These are phyloP conservation scores for Amauroascus niger DNA, from an alignment of 2,329 filamentous ascomycete genomes.

Conservation along the genomic window DNA sequence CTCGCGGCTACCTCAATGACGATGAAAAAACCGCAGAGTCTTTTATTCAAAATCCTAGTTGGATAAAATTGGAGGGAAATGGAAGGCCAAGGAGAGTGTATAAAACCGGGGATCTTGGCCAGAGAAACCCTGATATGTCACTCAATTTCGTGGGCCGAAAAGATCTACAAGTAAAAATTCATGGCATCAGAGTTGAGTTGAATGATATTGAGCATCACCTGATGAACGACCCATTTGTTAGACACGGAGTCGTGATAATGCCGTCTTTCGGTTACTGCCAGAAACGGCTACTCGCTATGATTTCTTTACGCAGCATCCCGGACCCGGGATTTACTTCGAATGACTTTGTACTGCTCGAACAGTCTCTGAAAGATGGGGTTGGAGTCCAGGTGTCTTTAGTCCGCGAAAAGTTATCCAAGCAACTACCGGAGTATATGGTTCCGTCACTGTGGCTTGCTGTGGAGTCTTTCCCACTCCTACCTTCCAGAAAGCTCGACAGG, in stretches of 20 bases:
- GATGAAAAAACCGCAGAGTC: constrained; percentile 26
- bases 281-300: constrained; percentile 8
- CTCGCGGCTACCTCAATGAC: constrained; percentile 28
- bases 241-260: constrained; percentile 3
- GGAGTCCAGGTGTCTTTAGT: constrained; percentile 3
- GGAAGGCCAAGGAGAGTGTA: constrained; percentile 20
- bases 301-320: constrained; percentile 1
- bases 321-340: background rate
- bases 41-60: constrained; percentile 39
- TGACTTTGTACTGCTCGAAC: background rate
- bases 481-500: constrained; percentile 16
- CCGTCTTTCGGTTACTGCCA: background rate
- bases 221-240: constrained; percentile 8
- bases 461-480: constrained; percentile 11
- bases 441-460: constrained; percentile 12
- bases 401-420: background rate
- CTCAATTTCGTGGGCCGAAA: constrained; percentile 26
- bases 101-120: constrained; percentile 26
- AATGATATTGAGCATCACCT: constrained; percentile 27
- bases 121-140: background rate
- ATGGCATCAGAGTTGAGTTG: constrained; percentile 30
- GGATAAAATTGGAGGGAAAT: constrained; percentile 3
- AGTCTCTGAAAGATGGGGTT: background rate
- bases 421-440: constrained; percentile 17
- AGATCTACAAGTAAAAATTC: constrained; percentile 29